Evolutionary conservation across 805 yeast genomes (phyloP), one percentile per base, ranked within the genome.

Genomic region (Millerozyma acaciae): DNA sequence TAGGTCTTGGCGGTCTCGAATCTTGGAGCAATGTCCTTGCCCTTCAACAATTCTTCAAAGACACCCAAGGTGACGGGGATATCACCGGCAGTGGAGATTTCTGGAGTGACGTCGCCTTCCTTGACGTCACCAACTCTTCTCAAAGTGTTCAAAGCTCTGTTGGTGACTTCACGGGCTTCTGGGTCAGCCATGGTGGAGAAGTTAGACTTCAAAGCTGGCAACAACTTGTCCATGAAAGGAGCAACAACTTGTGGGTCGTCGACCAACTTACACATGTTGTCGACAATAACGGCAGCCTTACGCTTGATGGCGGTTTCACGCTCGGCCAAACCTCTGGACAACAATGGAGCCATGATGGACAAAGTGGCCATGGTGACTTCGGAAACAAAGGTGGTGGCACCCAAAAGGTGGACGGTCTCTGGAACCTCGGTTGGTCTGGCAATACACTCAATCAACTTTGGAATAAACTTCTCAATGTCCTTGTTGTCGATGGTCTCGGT

Each of bases 211-310:
- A 93, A 78, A 61, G 96, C 85, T 66, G 99, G 99, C 77, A 87
- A 84, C 61, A 93, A 80, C 65, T 83, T 84, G 72, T 76, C 75
- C 83, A 93, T 75, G 86, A 93, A 93, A 52, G 99, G 98, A 77
- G 97, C 99, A 73, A 93, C 95, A 64, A 93, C 94, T 76, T 93
- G 97, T 56, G 98, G 98, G 68, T 93, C 98, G 67, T 93, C 98
- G 76, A 93, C 99, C 72, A 93, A 86, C 75, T 93, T 93, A 85
- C 98, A 93, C 99, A 93, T 93, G 95, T 93, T 93, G 72, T 93
- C 99, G 60, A 90, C 84, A 72, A 93, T 93, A 66, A 93, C 98
- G 55, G 98, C 98, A 62, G 97, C 84, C 79, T 93, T 93, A 80
- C 99, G 89, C 85, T 93, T 93, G 79, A 93, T 93, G 56, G 97